Evolutionary conservation across 2,329 filamentous ascomycete genomes (phyloP).

Genomic region (Tolypocladium sp.): DNA sequence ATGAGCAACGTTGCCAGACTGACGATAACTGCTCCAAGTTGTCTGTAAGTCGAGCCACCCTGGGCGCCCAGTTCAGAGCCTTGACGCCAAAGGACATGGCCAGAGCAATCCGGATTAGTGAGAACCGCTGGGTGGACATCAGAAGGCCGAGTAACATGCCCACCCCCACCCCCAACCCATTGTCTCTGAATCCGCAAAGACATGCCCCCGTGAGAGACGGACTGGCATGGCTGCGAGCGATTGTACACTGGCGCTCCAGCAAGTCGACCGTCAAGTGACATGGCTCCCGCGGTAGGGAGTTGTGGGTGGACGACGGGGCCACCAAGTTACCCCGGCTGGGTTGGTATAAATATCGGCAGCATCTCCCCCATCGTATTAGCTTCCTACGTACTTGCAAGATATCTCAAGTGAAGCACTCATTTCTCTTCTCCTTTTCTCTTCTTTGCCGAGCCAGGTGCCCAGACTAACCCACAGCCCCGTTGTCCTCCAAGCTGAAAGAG

Average conservation of each 20-base stretch:
- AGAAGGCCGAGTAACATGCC: slow-evolving; percentile 3
- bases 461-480: background rate
- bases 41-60: too few relatives aligned
- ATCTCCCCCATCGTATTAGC: background rate
- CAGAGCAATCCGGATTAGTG: background rate
- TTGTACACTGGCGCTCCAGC: too few relatives aligned
- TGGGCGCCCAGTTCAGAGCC: background rate
- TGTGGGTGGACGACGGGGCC: background rate
- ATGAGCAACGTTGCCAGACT: slow-evolving; percentile 6
- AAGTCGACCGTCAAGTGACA: background rate
- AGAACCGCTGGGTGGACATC: background rate
- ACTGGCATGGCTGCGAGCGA: background rate
- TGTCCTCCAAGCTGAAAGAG: background rate
- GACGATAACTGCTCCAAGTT: background rate
- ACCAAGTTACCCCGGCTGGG: background rate
- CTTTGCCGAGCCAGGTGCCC: background rate
- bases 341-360: background rate
- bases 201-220: background rate
- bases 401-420: too few relatives aligned
- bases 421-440: background rate
- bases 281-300: background rate
- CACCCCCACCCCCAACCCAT: background rate
- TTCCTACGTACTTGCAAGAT: too few relatives aligned
- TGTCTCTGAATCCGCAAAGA: background rate
- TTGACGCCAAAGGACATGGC: background rate